phyloP scores from a whole-genome alignment of 2,329 filamentous ascomycete genomes.

The Trichoderma harzianum region DNA sequence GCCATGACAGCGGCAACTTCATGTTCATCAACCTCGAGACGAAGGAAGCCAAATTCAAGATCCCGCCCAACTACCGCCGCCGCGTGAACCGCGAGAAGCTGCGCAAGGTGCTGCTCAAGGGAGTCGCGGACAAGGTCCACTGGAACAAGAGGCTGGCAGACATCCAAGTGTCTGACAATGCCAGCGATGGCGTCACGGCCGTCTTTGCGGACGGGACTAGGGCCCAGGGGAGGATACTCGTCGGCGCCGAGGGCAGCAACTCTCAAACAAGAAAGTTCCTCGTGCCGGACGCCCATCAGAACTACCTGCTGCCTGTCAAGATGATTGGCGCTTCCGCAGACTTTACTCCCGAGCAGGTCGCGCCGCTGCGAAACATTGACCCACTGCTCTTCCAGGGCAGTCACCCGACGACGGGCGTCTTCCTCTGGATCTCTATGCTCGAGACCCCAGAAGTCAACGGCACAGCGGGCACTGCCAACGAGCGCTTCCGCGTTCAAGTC shows the following conservation, averaged over 20 bases:
- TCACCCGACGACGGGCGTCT: constrained; percentile 48
- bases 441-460: constrained; percentile 39
- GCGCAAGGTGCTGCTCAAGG: constrained; percentile 30
- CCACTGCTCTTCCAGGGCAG: constrained; percentile 53
- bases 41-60: constrained; percentile 36
- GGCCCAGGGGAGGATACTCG: constrained; percentile 33
- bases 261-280: constrained; percentile 37
- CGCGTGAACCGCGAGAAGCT: constrained; percentile 37
- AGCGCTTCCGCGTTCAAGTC: constrained; percentile 42
- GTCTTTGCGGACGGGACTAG: constrained; percentile 33
- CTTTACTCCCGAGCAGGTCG: constrained; percentile 37
- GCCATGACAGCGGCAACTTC: constrained; percentile 38
- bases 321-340: constrained; percentile 38
- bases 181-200: constrained; percentile 25
- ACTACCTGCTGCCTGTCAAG: constrained; percentile 35
- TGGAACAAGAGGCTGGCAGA: constrained; percentile 33
- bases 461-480: constrained; percentile 29
- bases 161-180: constrained; percentile 24
- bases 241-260: constrained; percentile 41
- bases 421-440: constrained; percentile 48
- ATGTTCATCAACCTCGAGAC: constrained; percentile 41
- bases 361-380: constrained; percentile 45
- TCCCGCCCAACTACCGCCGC: constrained; percentile 36
- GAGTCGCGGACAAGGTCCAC: constrained; percentile 29
- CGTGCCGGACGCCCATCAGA: constrained; percentile 30